Conservation (phyloP, 2,329 filamentous ascomycete species). For the Rhynchosporium graminicola region DNA sequence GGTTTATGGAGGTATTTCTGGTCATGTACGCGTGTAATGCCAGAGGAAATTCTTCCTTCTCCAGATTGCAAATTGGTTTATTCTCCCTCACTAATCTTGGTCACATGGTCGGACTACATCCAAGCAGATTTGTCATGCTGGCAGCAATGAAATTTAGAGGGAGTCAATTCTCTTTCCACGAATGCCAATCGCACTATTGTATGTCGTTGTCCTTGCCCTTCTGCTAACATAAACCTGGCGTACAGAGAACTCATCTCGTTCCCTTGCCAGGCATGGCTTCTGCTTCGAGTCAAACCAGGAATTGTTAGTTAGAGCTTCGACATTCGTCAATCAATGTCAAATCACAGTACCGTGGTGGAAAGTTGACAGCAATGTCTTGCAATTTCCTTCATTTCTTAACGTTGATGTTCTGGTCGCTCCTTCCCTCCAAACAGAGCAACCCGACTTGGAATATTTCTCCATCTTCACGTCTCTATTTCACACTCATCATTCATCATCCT, state of each 20-base stretch:
- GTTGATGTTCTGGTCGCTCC: background rate
- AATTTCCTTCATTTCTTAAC: background rate
- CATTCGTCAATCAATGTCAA: too few relatives aligned
- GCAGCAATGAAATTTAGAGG: too few relatives aligned
- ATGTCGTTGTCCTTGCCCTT: background rate
- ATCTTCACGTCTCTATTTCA: background rate
- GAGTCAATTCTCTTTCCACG: too few relatives aligned
- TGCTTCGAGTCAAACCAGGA: background rate
- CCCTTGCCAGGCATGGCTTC: background rate
- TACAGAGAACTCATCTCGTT: background rate
- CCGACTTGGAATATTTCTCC: background rate
- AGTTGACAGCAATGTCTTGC: too few relatives aligned
- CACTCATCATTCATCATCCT: conserved; percentile 18
- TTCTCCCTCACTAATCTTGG: background rate
- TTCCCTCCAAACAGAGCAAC: background rate
- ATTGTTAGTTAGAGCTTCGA: background rate
- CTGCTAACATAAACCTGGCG: background rate
- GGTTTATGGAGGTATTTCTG: too few relatives aligned
- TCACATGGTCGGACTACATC: too few relatives aligned
- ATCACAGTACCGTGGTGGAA: too few relatives aligned
- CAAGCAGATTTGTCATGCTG: too few relatives aligned
- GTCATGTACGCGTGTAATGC: too few relatives aligned
- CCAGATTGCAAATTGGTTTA: background rate
- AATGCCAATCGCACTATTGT: background rate
- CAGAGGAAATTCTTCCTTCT: background rate